These are phyloP conservation scores for Entonaema liquescens DNA, from an alignment of 495 filamentous ascomycete genomes.

Conservation along the genomic window DNA sequence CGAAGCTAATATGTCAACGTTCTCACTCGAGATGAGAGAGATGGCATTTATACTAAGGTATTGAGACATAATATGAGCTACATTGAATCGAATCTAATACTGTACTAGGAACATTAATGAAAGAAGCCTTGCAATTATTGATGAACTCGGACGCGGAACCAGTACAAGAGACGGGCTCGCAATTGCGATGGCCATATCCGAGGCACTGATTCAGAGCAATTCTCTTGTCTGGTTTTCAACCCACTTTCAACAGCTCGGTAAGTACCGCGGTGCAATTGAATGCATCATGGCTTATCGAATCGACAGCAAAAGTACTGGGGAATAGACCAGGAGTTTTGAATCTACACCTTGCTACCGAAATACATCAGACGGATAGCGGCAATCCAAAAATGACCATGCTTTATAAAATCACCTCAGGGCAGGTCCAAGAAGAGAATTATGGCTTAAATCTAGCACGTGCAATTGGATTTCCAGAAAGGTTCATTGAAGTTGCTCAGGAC, in stretches of 20 bases:
- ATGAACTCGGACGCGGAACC: slow-evolving; percentile 93
- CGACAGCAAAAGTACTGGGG: slow-evolving; percentile 70
- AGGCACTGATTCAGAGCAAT: slow-evolving; percentile 80
- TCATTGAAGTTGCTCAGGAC: slow-evolving; percentile 72
- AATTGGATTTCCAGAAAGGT: slow-evolving; percentile 71
- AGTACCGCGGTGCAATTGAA: background rate
- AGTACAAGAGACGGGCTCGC: slow-evolving; percentile 87
- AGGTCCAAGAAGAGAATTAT: slow-evolving; percentile 77
- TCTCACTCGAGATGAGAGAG: slow-evolving; percentile 94
- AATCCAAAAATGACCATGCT: slow-evolving; percentile 76
- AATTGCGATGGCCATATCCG: slow-evolving; percentile 87
- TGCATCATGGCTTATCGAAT: slow-evolving; percentile 8
- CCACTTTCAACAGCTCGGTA: slow-evolving; percentile 82
- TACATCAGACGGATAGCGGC: slow-evolving; percentile 54
- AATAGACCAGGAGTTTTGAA: slow-evolving; percentile 80
- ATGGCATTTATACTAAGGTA: slow-evolving; percentile 86
- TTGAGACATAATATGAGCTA: slow-evolving; percentile 50
- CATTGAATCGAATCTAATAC: slow-evolving; percentile 37
- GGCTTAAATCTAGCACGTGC: slow-evolving; percentile 79
- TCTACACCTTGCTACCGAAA: slow-evolving; percentile 80
- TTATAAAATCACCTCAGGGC: slow-evolving; percentile 79
- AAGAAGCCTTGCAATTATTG: slow-evolving; percentile 82
- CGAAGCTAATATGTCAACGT: slow-evolving; percentile 91
- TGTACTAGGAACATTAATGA: slow-evolving; percentile 69
- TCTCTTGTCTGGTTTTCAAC: slow-evolving; percentile 91